phyloP scores from a whole-genome alignment of 2,329 filamentous ascomycete genomes.

The Talaromyces piceae region DNA sequence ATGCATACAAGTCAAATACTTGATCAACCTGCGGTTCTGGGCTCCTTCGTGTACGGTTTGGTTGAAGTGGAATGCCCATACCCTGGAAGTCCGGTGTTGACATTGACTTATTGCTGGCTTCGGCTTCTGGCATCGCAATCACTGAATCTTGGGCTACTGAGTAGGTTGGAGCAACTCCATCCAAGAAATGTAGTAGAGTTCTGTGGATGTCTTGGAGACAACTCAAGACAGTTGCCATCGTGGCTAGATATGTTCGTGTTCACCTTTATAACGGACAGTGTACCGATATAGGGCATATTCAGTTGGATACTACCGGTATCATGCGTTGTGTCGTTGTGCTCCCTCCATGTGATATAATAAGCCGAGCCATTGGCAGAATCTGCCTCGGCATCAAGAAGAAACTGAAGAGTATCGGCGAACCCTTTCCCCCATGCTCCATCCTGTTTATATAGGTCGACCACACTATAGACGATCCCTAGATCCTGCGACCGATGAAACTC shows the following conservation, averaged over 20 bases:
- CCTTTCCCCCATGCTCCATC: not conserved
- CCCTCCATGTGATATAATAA: slow-evolving; percentile 1
- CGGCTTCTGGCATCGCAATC: not conserved
- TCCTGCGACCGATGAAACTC: slow-evolving; percentile 3
- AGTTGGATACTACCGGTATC: not conserved
- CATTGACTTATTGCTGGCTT: not conserved
- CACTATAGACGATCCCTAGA: not conserved
- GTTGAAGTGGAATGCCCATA: not conserved
- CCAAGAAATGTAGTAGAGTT: not conserved
- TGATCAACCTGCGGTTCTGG: not conserved
- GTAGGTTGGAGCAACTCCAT: not conserved
- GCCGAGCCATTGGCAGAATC: slow-evolving; percentile 6
- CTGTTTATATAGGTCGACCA: not conserved
- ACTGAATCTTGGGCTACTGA: not conserved
- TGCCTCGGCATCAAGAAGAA: slow-evolving; percentile 7
- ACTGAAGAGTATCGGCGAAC: slow-evolving; percentile 5
- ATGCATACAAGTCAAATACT: not conserved
- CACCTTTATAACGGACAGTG: not conserved
- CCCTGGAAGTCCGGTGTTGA: not conserved
- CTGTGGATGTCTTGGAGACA: not conserved
- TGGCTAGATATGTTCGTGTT: not conserved
- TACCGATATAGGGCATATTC: slow-evolving; percentile 3
- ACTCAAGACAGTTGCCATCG: not conserved
- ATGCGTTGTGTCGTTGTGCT: not conserved
- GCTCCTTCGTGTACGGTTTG: too few species aligned